Evolutionary conservation across 306 rosid species (phyloP), one percentile per base, ranked within the genome.

Genomic region (Sesbania bispinosa): DNA sequence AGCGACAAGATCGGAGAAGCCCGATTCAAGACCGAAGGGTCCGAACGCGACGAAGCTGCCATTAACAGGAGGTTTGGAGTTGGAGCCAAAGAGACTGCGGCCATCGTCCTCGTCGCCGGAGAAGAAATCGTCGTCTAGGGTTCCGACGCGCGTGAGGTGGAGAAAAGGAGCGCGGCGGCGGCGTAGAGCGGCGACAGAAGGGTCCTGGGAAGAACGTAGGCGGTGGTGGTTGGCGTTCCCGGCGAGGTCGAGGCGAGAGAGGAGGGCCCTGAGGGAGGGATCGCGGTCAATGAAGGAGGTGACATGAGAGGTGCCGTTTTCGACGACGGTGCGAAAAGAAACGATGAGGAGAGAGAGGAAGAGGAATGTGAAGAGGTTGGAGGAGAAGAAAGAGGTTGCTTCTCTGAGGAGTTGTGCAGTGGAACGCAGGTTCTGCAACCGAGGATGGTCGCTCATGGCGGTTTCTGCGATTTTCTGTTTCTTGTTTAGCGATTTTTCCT

Each of bases 111-210:
- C 99, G 38, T 88, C 99, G 1, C 92, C 95, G 55, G 97, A 88
- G 85, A 94, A 94, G 63, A 91, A 87, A 59, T 91, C 96, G 2
- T 88, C 98, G 11, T 88, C 97, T 32, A 95, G 88, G 85, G 97
- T 89, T 64, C 96, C 93, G 50, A 91, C 96, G 1, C 96, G 89
- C 60, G 97, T 86, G 58, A 91, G 97, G 57, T 91, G 97, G 1
- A 95, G 91, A 6, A 91, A 89, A 2, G 96, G 96, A n/a, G n/a
- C n/a, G 1, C 90, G 91, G 6, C 82, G 87, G 4, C 84, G 86
- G 48, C 78, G 86, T 10, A 65, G 47, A 6, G 70, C 26, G 7
- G 86, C 16, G 0, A 83, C 38, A 0, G 90, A 59, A 1, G 85
- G 35, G 4, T 84, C 81, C 0, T 57, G 36, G 60, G 39, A 27